Percentiles rank a stretch among this genome's conserved stretches.
These are phyloP conservation scores for Arabidopsis thaliana DNA, from an alignment of 345 rosid genomes.

Conservation along the genomic window TAIR10.1 NC_003074.8:11843501-11844000, in stretches of 20 bases:
- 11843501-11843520: neutral
- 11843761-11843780: neutral
- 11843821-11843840: neutral
- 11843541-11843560: neutral
- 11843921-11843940: neutral
- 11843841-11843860: neutral
- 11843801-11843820: neutral
- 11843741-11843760: too few relatives aligned
- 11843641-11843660: neutral
- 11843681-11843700: neutral
- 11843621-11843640: neutral
- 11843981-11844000: neutral
- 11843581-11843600: neutral
- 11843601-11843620: neutral
- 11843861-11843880: neutral
- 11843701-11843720: neutral
- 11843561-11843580: neutral
- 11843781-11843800: neutral
- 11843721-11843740: too few relatives aligned
- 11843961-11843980: neutral
- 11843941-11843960: neutral
- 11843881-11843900: neutral
- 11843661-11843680: neutral
- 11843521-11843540: neutral
- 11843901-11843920: neutral